Evolutionary conservation across 1,139 yeast genomes (phyloP).

Genomic region (Magnusiomyces sp.): DNA sequence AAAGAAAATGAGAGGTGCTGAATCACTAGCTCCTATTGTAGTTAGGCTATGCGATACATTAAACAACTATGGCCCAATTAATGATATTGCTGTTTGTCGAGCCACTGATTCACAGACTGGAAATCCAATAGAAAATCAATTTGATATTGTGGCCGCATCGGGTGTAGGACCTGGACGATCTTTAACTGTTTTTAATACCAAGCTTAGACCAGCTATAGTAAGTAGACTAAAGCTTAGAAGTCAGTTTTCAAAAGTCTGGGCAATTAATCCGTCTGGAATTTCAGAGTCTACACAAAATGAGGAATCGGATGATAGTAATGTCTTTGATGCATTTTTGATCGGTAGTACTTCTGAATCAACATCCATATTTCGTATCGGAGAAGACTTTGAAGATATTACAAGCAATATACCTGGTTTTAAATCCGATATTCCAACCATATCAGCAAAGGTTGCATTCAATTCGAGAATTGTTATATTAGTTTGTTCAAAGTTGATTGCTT

Average conservation of each 20-base stretch:
- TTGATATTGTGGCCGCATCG: conserved; percentile 60
- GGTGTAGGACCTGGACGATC: conserved; percentile 54
- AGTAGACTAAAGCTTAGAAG: conserved; percentile 60
- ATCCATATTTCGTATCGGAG: conserved; percentile 63
- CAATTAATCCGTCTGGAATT: conserved; percentile 23
- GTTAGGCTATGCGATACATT: conserved; percentile 43
- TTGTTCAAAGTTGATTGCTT: not conserved
- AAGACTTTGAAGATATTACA: conserved; percentile 56
- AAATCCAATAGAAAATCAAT: conserved; percentile 35
- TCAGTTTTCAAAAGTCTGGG: conserved; percentile 25
- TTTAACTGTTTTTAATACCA: conserved; percentile 57
- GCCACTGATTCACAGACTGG: conserved; percentile 47
- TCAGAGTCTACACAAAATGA: not conserved
- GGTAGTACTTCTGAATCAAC: conserved; percentile 41
- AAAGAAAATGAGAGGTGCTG: not conserved
- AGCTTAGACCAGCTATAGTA: conserved; percentile 67
- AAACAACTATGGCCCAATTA: conserved; percentile 65
- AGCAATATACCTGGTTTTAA: conserved; percentile 46
- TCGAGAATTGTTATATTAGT: conserved; percentile 66
- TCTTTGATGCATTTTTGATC: conserved; percentile 48
- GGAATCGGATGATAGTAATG: too few species aligned
- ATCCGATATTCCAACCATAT: conserved; percentile 55
- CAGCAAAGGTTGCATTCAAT: conserved; percentile 52
- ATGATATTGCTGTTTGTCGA: conserved; percentile 59
- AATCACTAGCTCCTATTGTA: conserved; percentile 11